A percentile compares a stretch with the other conserved stretches of the same genome.
These are phyloP conservation scores for Saturnispora gosingensis DNA, from an alignment of 805 yeast species.

Conservation along the genomic window DNA sequence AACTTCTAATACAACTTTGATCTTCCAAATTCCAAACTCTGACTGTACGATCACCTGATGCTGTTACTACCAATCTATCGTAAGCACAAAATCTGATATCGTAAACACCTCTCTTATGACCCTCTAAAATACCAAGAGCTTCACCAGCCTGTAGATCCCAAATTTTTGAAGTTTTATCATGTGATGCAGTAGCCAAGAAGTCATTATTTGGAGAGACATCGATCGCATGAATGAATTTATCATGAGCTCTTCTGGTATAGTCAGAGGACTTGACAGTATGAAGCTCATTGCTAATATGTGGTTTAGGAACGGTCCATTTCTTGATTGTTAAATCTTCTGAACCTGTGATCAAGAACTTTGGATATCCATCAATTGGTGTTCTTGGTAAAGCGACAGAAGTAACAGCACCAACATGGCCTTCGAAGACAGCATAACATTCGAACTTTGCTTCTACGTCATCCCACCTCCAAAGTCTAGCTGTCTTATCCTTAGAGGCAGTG, in stretches of 20 bases:
- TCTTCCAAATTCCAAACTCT: constrained; percentile 83
- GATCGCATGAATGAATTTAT: constrained; percentile 85
- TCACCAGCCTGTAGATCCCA: constrained; percentile 90
- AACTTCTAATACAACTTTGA: constrained; percentile 65
- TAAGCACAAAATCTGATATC: constrained; percentile 73
- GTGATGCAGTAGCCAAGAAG: constrained; percentile 85
- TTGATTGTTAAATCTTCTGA: constrained; percentile 79
- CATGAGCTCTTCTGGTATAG: constrained; percentile 93
- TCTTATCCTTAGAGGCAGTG: constrained; percentile 83
- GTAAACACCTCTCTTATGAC: constrained; percentile 95
- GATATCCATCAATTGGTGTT: constrained; percentile 35
- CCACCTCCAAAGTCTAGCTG: constrained; percentile 76
- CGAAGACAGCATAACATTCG: constrained; percentile 49
- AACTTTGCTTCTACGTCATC: constrained; percentile 33
- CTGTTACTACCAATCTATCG: constrained; percentile 70
- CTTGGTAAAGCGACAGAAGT: constrained; percentile 74
- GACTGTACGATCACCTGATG: constrained; percentile 82
- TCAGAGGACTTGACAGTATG: constrained; percentile 50
- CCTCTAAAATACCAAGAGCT: constrained; percentile 70
- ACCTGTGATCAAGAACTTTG: constrained; percentile 71
- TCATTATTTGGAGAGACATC: constrained; percentile 90
- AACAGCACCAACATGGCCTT: constrained; percentile 83
- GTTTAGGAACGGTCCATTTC: constrained; percentile 67
- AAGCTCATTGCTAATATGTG: constrained; percentile 9
- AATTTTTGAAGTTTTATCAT: constrained; percentile 82